A percentile compares a stretch with the other conserved stretches of the same genome.
phyloP scores from a whole-genome alignment of 179 eudicot species.

The Heliamphora pulchella region DNA sequence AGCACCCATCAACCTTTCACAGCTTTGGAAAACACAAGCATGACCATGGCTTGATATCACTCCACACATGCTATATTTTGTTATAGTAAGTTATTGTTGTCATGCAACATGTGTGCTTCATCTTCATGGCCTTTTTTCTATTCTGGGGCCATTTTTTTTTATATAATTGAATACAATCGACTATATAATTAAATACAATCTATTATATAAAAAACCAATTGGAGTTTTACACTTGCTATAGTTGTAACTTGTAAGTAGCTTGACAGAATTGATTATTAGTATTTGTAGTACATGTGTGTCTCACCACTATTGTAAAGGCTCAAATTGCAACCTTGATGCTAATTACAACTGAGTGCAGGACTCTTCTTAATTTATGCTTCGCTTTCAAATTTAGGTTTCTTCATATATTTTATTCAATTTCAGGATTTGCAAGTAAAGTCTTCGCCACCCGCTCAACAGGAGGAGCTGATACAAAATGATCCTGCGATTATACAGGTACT shows the following conservation, averaged over 20 bases:
- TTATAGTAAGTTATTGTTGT: too few species aligned
- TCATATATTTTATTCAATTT: slow-evolving; percentile 10
- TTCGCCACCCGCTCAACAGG: slow-evolving; percentile 21
- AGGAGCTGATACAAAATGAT: slow-evolving; percentile 29
- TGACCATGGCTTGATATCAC: too few species aligned
- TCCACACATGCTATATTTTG: too few species aligned
- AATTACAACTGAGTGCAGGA: background rate
- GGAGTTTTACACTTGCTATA: background rate
- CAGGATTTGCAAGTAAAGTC: slow-evolving; percentile 41
- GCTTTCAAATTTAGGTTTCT: background rate
- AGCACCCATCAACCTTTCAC: too few species aligned
- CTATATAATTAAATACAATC: background rate
- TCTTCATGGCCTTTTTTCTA: too few species aligned
- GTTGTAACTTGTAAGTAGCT: background rate
- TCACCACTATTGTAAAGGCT: background rate
- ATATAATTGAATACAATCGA: background rate
- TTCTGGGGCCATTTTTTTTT: too few species aligned
- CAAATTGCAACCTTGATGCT: background rate
- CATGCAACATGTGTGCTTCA: too few species aligned
- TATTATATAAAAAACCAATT: background rate
- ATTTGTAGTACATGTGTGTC: background rate
- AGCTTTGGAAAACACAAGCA: too few species aligned
- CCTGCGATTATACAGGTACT: slow-evolving; percentile 39
- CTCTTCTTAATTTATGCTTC: background rate
- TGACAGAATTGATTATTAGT: background rate